A percentile compares a stretch with the other conserved stretches of the same genome.
These are phyloP conservation scores for Heliamphora exappendiculata DNA, from an alignment of 148 eudicot genomes.

Conservation along the genomic window DNA sequence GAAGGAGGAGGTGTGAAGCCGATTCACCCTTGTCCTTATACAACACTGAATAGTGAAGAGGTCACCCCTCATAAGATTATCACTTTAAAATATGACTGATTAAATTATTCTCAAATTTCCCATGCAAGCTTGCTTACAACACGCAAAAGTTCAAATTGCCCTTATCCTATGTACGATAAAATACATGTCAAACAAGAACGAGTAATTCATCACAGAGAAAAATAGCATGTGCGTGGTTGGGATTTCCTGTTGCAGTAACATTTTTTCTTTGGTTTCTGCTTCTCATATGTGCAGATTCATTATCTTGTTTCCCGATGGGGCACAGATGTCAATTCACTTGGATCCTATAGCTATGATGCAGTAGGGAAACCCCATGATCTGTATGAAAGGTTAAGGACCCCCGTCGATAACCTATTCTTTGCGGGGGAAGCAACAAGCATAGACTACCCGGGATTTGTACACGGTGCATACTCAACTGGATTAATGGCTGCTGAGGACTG, in stretches of 20 bases:
- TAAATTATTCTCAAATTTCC: not conserved
- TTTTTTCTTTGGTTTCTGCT: not conserved
- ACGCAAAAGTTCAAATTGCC: not conserved
- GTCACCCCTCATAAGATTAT: too few relatives aligned
- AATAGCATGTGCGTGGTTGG: not conserved
- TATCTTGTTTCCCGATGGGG: conserved; percentile 96
- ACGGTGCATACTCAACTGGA: conserved; percentile 94
- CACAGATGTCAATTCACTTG: conserved; percentile 67
- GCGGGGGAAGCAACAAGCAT: conserved; percentile 95
- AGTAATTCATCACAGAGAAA: not conserved
- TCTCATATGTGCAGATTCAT: conserved; percentile 56
- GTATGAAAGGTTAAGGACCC: conserved; percentile 77
- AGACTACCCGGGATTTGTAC: conserved; percentile 85
- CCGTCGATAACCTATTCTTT: conserved; percentile 91
- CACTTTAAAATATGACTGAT: not conserved
- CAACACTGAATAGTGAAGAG: too few relatives aligned
- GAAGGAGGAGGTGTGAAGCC: too few relatives aligned
- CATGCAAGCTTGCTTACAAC: too few relatives aligned
- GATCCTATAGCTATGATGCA: conserved; percentile 85
- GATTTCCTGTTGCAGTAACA: not conserved
- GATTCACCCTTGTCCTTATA: too few relatives aligned
- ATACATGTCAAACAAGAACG: not conserved
- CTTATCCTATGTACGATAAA: not conserved
- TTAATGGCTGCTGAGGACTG: conserved; percentile 92
- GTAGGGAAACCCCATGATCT: conserved; percentile 90